Evolutionary conservation across 345 rosid species (phyloP).

Genomic region (Kernera saxatilis): DNA sequence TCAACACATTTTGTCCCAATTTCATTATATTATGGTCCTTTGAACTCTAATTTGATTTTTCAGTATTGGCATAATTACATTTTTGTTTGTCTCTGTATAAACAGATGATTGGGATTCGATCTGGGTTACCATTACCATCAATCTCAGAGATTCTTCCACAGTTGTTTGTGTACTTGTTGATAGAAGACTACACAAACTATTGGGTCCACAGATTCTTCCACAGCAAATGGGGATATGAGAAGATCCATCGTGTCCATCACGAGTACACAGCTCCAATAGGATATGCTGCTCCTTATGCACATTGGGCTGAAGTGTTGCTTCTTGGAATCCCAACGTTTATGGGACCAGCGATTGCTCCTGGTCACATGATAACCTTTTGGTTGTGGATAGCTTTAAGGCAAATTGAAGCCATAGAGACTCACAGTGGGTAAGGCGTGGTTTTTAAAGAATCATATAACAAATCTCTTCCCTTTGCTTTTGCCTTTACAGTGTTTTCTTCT

Average conservation of each 20-base stretch:
- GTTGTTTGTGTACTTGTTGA: constrained; percentile 60
- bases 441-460: neutral
- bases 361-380: constrained; percentile 95
- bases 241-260: constrained; percentile 83
- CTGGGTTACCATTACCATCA: constrained; percentile 75
- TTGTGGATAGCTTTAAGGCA: constrained; percentile 87
- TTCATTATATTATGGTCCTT: no score
- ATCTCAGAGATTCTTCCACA: constrained; percentile 63
- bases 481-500: constrained; percentile 6
- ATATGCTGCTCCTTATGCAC: constrained; percentile 85
- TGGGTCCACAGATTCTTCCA: constrained; percentile 90
- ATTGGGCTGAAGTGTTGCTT: constrained; percentile 88
- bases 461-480: neutral
- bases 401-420: constrained; percentile 89
- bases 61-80: no score
- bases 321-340: constrained; percentile 90
- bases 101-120: constrained; percentile 69
- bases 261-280: constrained; percentile 81
- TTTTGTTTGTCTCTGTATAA: no score
- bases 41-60: no score
- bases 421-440: constrained; percentile 73
- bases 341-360: constrained; percentile 93
- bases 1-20: no score
- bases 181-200: constrained; percentile 85
- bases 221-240: constrained; percentile 86